Evolutionary conservation across 2,329 filamentous ascomycete species (phyloP), one percentile per base, ranked within the genome.

Genomic region (Nemania sp.): DNA sequence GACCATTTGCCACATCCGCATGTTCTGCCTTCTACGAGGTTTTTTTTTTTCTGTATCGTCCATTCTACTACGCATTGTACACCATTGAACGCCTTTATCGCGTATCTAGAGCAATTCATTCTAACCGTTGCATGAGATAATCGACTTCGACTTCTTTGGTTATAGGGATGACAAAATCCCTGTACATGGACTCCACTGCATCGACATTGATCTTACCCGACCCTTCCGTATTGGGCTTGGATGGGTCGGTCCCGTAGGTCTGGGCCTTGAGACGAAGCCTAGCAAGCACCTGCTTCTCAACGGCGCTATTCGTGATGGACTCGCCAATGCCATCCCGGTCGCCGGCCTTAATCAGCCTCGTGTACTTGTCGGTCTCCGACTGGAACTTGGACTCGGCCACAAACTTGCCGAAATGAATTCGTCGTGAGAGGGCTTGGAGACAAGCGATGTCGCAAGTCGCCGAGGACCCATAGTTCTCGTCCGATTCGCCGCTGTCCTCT

Each of bases 101-200:
- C 53, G 15, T 52, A 33, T 56, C 4, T 33, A 11, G 43, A 49
- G 49, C 54, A 53, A 50, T 49, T 52, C 66, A 60, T 68, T 84
- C 83, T 49, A 99, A 76, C 60, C 94, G 83, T 73, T 97, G 91
- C 90, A 99, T 96, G 64, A 99, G 78, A 71, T 99, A 99, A 66
- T 99, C 94, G 8, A 99, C 91, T 78, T 99, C 94, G 34, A 99
- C 93, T 60, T 91, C 88, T 73, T 99, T 99, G n/a, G 94, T 99
- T 71, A 97, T 74, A 0, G 94, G 94, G 64, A 99, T 99, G 56
- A 99, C 92, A 74, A 89, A 90, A 71, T 96, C 83, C 80, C 85
- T 84, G 75, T 96, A 96, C 88, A 96, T 93, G 59, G 81, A 80
- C 46, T 96, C 90, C 20, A 96, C 91, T 1, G 92, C 92, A 56